These are phyloP conservation scores for Penicillium vulpinum DNA, from an alignment of 2,329 filamentous ascomycete genomes.

Conservation along the genomic window DNA sequence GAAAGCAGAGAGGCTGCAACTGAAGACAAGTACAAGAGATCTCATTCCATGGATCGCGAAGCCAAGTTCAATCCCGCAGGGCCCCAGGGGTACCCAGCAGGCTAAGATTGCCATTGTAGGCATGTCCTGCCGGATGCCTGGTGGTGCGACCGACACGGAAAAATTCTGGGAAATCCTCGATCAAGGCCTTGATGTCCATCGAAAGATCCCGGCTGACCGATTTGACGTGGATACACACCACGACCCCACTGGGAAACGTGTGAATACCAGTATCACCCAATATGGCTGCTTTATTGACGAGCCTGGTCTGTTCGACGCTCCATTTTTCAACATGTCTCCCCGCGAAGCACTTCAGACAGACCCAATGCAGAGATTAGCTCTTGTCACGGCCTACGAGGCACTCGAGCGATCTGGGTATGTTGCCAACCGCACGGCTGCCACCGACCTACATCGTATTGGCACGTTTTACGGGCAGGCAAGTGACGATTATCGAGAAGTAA, in stretches of 20 bases:
- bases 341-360: slow-evolving; percentile 72
- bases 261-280: not conserved
- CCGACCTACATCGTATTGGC: slow-evolving; percentile 53
- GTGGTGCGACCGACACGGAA: too few relatives aligned
- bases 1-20: too few relatives aligned
- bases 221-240: not conserved
- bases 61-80: too few relatives aligned
- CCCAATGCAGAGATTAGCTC: slow-evolving; percentile 49
- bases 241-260: not conserved
- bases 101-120: too few relatives aligned
- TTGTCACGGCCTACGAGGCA: slow-evolving; percentile 75
- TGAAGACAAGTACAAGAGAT: too few relatives aligned
- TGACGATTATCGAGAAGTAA: slow-evolving; percentile 16
- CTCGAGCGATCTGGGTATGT: slow-evolving; percentile 24
- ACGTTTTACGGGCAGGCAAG: slow-evolving; percentile 65
- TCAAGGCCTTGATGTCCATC: too few relatives aligned
- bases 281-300: slow-evolving; percentile 54
- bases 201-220: slow-evolving; percentile 53
- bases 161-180: too few relatives aligned
- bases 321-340: slow-evolving; percentile 78
- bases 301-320: slow-evolving; percentile 68
- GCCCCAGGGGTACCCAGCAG: too few relatives aligned
- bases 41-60: too few relatives aligned
- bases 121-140: too few relatives aligned
- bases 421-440: slow-evolving; percentile 1